These are phyloP conservation scores for Solanum gracilifrons DNA, from an alignment of 257 asterid species.

Conservation along the genomic window DNA sequence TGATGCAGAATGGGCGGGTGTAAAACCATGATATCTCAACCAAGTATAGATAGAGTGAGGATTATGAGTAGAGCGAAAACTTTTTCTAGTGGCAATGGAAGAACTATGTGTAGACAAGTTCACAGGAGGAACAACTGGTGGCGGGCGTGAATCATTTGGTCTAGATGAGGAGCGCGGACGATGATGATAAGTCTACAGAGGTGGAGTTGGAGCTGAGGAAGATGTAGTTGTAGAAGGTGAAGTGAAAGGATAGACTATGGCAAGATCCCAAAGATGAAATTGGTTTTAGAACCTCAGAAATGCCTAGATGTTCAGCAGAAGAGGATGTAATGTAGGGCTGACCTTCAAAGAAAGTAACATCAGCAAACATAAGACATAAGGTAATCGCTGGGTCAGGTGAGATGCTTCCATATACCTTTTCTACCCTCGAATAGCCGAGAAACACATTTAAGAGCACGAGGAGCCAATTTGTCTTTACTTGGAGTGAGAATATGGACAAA, in stretches of 20 bases:
- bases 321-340: neutral
- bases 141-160: neutral
- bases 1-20: too few relatives aligned
- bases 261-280: neutral
- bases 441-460: neutral
- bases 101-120: too few relatives aligned
- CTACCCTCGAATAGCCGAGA: neutral
- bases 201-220: neutral
- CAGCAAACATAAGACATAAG: neutral
- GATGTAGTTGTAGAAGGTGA: neutral
- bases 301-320: neutral
- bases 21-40: too few relatives aligned
- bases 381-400: neutral
- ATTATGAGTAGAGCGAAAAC: too few relatives aligned
- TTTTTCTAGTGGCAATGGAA: too few relatives aligned
- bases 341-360: neutral
- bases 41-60: too few relatives aligned
- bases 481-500: neutral
- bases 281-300: neutral
- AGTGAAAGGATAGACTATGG: neutral
- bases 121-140: neutral
- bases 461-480: neutral
- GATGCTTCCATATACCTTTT: neutral
- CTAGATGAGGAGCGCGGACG: neutral
- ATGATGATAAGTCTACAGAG: neutral